Evolutionary conservation across 306 rosid genomes (phyloP).

Genomic region (Chamaecrista fasciculata): DNA sequence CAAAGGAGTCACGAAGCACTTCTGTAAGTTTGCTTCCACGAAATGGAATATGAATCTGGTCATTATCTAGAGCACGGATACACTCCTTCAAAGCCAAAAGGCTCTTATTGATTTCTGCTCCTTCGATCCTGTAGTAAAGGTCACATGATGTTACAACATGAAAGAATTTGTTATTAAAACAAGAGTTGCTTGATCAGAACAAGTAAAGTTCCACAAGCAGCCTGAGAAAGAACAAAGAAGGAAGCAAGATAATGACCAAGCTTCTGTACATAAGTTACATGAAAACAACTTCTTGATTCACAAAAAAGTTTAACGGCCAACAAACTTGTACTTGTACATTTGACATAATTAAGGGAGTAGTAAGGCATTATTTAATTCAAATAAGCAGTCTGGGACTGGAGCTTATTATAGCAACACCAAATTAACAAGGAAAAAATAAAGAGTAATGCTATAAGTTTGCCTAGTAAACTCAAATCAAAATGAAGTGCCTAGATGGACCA

Average conservation of each 20-base stretch:
- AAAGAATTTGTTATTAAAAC: constrained; percentile 7
- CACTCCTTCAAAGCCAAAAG: constrained; percentile 99
- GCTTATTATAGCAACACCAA: not conserved
- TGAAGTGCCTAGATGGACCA: not conserved
- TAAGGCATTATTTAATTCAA: not conserved
- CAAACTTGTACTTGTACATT: not conserved
- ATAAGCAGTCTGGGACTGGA: not conserved
- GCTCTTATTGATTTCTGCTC: constrained; percentile 98
- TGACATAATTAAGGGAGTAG: not conserved
- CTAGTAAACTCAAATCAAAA: no score
- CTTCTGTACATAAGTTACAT: constrained; percentile 16
- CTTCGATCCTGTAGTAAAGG: constrained; percentile 71
- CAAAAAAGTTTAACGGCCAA: not conserved
- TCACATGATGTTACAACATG: constrained; percentile 18
- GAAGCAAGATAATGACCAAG: not conserved
- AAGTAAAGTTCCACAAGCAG: constrained; percentile 4
- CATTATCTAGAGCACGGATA: constrained; percentile 97
- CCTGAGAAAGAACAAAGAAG: not conserved
- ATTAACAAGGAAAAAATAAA: no score
- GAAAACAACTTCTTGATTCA: constrained; percentile 18
- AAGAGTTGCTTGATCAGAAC: constrained; percentile 15
- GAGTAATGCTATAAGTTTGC: no score
- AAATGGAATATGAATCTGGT: constrained; percentile 95
- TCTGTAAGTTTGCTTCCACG: constrained; percentile 99
- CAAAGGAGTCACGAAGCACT: constrained; percentile 98